Base-by-base conservation (phyloP, 352 stramenopile species). In the Phytophthora crassamura region DNA sequence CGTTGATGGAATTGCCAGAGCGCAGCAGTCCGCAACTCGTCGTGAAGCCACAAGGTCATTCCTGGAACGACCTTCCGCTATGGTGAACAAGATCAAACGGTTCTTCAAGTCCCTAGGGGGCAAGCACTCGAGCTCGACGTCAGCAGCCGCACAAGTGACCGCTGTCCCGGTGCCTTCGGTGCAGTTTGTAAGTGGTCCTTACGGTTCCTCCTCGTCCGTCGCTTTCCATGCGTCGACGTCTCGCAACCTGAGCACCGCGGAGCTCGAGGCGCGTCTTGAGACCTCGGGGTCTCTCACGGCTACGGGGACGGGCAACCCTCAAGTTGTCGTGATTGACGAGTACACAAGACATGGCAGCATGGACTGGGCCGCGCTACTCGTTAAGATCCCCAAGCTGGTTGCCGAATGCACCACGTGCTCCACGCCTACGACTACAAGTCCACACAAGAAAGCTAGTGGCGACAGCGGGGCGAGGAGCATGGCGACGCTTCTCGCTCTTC, bases 71-170 rank as follows among this genome's bases (percentile, higher is more conserved):
- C 22, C 22, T 7, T 55, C 10, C 8, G 8, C 15, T 47, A 86
- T 86, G 77, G 75, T 82, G 35, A 84, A 84, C 67, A 86, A 82
- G 52, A 60, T 86, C 53, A 76, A 74, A 46, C 68, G 64, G 8
- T 86, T 86, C 43, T 80, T 86, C 64, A 77, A 75, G 58, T 71
- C 72, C 22, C 64, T 86, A 39, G 69, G 69, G 28, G 75, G 75
- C 39, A 86, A 80, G 45, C 60, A 77, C 38, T 68, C 73, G 22
- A 49, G 61, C 11, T 47, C 64, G n/a, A 50, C 64, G 3, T 59
- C 64, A 6, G 40, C 34, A n/a, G 59, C 54, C 2, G 11, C 14
- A 16, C 51, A 40, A 39, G 32, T 36, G 10, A 56, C 58, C 12
- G 25, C 59, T 2, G 43, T 9, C 2, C 20, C 67, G 5, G 32